Base-by-base conservation (phyloP, 2,329 filamentous ascomycete genomes). In the Diplocarpon mali region DNA sequence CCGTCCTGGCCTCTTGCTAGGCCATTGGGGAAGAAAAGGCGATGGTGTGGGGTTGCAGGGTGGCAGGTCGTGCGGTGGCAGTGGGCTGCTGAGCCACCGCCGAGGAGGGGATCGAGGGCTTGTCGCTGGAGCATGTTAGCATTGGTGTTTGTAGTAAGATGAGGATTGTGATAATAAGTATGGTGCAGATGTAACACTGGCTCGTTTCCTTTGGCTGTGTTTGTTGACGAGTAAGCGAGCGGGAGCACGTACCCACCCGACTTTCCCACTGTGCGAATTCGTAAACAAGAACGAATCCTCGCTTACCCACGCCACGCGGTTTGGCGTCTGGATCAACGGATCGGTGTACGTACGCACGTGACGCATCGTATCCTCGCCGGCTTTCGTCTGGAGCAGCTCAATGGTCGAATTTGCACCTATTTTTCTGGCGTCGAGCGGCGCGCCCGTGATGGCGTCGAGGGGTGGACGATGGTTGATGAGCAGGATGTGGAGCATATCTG, bases 351-450 rank as follows among this genome's bases (percentile, higher is more conserved):
- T 65, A 32, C 58, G 57, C 9, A 64, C 52, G 47, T 65, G 58
- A 16, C 49, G 48, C 53, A 65, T 58, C 1, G 32, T 53, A 2
- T 50, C 37, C 9, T 56, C 56, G 3, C 52, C 52, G 6, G 49
- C 38, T 14, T 51, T 49, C 3, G 60, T 56, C 14, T 59, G 50
- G 40, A 66, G 66, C 0, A 61, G 49, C 35, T 66, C 64, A 32
- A 66, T 54, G 0, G 64, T 66, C 9, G 62, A 59, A 44, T 66
- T 66, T 7, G 57, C 61, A 5, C 64, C 64, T 11, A 60, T 34
- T 9, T 50, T 45, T 3, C 35, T 36, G 14, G 61, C 52, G 50
- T 65, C 58, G 2, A 64, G 54, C 8, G 55, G 27, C 12, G 54
- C 51, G 13, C 62, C 61, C 2, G 58, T 63, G 8, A 44, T 35